Conservation (phyloP, 169 alveolate genomes). For the Ichthyophthirius multifiliis region DNA sequence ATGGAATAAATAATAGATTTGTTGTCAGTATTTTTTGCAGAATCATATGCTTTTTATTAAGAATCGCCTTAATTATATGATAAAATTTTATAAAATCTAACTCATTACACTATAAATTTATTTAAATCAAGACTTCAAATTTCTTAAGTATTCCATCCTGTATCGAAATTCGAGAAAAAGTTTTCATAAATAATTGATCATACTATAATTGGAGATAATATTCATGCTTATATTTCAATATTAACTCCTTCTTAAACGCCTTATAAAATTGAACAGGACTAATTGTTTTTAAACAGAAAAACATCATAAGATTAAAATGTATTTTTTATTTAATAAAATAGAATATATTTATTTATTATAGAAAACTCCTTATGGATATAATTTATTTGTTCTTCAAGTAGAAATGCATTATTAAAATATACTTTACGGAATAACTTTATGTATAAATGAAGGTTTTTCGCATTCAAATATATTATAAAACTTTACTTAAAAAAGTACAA, state of each 20-base stretch:
- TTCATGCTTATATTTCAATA: neutral
- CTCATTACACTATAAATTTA: neutral
- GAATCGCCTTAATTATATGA: neutral
- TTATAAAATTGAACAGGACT: neutral
- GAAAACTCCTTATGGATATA: neutral
- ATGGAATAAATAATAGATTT: neutral
- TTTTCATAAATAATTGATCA: neutral
- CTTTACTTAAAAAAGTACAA: neutral
- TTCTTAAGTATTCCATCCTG: neutral
- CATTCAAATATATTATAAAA: neutral
- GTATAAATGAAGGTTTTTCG: neutral
- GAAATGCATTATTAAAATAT: neutral
- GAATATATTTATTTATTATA: neutral
- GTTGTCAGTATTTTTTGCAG: neutral
- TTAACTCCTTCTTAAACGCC: slow-evolving; percentile 3
- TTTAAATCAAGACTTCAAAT: neutral
- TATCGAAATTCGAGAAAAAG: neutral
- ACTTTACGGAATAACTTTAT: neutral
- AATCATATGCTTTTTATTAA: neutral
- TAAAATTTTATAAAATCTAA: neutral
- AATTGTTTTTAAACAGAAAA: neutral
- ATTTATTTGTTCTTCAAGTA: neutral
- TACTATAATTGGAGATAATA: neutral
- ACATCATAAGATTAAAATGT: neutral
- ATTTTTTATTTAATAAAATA: neutral